Conservation (phyloP, 495 filamentous ascomycete species). For the Bryoglossum gracile region DNA sequence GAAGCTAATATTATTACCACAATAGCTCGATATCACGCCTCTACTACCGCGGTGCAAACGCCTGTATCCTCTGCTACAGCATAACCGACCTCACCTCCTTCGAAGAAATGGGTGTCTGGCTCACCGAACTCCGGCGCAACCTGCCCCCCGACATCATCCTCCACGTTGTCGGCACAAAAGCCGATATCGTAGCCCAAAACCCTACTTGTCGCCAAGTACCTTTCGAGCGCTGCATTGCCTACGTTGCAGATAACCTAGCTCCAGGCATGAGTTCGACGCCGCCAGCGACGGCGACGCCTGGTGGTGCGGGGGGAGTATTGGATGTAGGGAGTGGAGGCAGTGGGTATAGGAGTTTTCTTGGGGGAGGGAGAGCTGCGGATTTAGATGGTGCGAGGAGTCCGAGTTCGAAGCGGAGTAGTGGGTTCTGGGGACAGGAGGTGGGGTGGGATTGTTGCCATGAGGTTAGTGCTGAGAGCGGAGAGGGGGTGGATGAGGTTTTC, state of each 20-base stretch:
- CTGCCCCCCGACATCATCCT: conserved; percentile 64
- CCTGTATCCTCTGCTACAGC: conserved; percentile 89
- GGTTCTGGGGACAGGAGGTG: conserved; percentile 86
- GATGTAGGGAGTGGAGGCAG: conserved; percentile 23
- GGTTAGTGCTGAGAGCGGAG: conserved; percentile 87
- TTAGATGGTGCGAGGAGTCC: conserved; percentile 49
- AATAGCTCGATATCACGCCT: conserved; percentile 68
- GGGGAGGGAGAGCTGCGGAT: neutral
- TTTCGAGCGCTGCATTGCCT: conserved; percentile 90
- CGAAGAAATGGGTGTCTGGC: conserved; percentile 88
- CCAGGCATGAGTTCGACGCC: conserved; percentile 57
- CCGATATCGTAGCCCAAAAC: conserved; percentile 78
- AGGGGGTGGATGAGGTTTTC: conserved; percentile 97
- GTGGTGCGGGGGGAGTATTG: conserved; percentile 12
- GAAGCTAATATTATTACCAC: neutral
- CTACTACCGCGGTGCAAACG: conserved; percentile 93
- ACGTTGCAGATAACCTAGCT: conserved; percentile 83
- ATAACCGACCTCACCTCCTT: conserved; percentile 85
- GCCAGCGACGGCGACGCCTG: conserved; percentile 49
- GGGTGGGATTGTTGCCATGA: conserved; percentile 97
- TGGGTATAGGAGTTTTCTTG: conserved; percentile 2
- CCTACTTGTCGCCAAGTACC: conserved; percentile 71
- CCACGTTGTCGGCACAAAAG: conserved; percentile 93
- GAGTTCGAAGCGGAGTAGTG: conserved; percentile 69
- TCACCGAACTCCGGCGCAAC: conserved; percentile 50